Evolutionary conservation across 371 early-diverging fungal genomes (phyloP).

Genomic region (Parasitella parasitica): DNA sequence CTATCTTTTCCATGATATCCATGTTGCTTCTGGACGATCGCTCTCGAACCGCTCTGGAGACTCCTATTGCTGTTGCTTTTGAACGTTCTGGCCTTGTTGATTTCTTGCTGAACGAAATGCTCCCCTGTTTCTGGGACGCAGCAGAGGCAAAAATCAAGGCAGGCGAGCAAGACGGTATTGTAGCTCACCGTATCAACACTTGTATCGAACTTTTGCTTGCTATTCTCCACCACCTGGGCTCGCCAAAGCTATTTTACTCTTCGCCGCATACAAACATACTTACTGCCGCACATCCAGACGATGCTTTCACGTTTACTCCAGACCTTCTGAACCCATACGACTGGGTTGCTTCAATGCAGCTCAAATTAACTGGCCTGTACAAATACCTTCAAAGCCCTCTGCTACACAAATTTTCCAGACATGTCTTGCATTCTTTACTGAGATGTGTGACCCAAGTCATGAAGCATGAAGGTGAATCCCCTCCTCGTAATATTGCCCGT

Average conservation of each 20-base stretch:
- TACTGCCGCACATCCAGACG: constrained; percentile 24
- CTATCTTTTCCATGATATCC: constrained; percentile 52
- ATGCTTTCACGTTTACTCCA: constrained; percentile 32
- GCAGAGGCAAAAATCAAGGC: constrained; percentile 25
- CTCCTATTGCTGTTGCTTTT: constrained; percentile 69
- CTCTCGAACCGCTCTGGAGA: constrained; percentile 64
- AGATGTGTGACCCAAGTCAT: constrained; percentile 61
- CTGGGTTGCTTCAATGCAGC: constrained; percentile 58
- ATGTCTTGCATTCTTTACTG: constrained; percentile 54
- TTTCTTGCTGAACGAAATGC: constrained; percentile 23
- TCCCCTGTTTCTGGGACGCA: constrained; percentile 41
- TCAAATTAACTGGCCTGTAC: constrained; percentile 49
- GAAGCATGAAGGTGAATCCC: constrained; percentile 56
- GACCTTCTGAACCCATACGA: constrained; percentile 58
- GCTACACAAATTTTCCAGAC: constrained; percentile 44
- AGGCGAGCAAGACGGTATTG: constrained; percentile 1
- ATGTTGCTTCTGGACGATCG: constrained; percentile 56
- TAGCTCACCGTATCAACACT: constrained; percentile 33
- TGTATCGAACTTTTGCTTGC: constrained; percentile 61
- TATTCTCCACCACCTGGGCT: constrained; percentile 57
- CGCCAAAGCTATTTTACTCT: constrained; percentile 44
- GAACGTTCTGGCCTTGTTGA: constrained; percentile 60
- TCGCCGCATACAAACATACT: constrained; percentile 64
- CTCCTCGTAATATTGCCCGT: background rate
- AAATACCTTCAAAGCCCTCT: constrained; percentile 32